Evolutionary conservation across 2,329 filamentous ascomycete species (phyloP).

Genomic region (Nannizziopsis barbatae): DNA sequence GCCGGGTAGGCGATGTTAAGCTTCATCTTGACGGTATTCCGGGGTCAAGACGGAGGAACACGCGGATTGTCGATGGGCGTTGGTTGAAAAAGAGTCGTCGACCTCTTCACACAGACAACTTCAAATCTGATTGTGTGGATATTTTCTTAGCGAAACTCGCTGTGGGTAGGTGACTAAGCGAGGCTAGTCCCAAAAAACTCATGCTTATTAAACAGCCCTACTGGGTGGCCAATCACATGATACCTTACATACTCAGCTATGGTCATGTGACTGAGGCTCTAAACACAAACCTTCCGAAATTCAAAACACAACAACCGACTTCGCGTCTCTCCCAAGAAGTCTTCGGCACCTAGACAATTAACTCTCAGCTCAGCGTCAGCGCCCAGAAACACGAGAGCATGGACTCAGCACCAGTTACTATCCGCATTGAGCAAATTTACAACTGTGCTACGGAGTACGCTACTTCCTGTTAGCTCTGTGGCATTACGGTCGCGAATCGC

Average conservation of each 20-base stretch:
- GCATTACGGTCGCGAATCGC: too few species aligned
- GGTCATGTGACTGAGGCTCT: neutral
- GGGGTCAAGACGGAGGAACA: conserved; percentile 40
- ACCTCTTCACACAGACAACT: conserved; percentile 19
- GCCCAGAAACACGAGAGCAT: too few species aligned
- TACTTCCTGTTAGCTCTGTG: too few species aligned
- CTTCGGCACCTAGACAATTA: too few species aligned
- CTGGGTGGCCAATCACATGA: neutral
- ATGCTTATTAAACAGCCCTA: conserved; percentile 21
- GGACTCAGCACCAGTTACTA: too few species aligned
- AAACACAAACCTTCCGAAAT: neutral
- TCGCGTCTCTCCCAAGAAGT: too few species aligned
- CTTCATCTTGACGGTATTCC: conserved; percentile 55
- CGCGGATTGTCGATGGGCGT: conserved; percentile 34
- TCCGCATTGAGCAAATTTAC: neutral
- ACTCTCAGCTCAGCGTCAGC: too few species aligned
- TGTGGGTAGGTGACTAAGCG: conserved; percentile 29
- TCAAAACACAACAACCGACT: too few species aligned
- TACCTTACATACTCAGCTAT: neutral
- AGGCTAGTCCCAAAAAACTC: conserved; percentile 21
- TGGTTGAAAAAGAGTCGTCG: conserved; percentile 24
- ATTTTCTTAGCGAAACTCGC: conserved; percentile 33
- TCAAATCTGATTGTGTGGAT: conserved; percentile 20
- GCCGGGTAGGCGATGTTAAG: conserved; percentile 80
- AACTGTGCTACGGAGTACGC: neutral